phyloP scores from a whole-genome alignment of 2,329 filamentous ascomycete genomes.

The Hawksworthiomyces lignivorus region DNA sequence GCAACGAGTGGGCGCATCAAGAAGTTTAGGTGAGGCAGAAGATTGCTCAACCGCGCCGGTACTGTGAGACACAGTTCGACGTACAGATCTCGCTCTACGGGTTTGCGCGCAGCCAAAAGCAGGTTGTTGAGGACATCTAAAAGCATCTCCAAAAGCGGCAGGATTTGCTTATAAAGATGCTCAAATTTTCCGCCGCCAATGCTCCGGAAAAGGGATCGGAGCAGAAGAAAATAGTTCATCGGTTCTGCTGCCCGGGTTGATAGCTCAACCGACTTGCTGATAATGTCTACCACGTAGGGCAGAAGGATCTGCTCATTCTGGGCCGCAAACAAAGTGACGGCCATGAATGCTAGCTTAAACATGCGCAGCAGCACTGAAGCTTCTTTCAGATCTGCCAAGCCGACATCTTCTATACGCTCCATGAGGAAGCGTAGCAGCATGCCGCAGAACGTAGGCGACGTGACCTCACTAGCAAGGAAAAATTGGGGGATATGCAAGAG shows the following conservation, averaged over 20 bases:
- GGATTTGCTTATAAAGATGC: slow-evolving; percentile 94
- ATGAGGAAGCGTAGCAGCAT: slow-evolving; percentile 98
- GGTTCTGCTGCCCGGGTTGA: slow-evolving; percentile 94
- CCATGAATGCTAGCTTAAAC: slow-evolving; percentile 99
- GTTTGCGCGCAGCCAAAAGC: slow-evolving; percentile 81
- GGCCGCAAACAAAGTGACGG: slow-evolving; percentile 86
- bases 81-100: slow-evolving; percentile 86
- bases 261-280: slow-evolving; percentile 93
- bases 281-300: slow-evolving; percentile 93
- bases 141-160: slow-evolving; percentile 94
- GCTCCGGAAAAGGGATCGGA: slow-evolving; percentile 87
- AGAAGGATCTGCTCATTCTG: slow-evolving; percentile 95
- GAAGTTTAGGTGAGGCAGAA: slow-evolving; percentile 90
- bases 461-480: slow-evolving; percentile 96
- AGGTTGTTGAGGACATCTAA: slow-evolving; percentile 95
- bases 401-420: slow-evolving; percentile 92
- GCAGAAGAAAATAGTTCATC: slow-evolving; percentile 94
- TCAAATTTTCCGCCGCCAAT: slow-evolving; percentile 97
- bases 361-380: slow-evolving; percentile 87
- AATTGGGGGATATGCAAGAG: slow-evolving; percentile 95
- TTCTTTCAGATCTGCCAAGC: slow-evolving; percentile 83
- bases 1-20: slow-evolving; percentile 98
- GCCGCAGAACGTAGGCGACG: slow-evolving; percentile 92
- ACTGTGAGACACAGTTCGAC: slow-evolving; percentile 96
- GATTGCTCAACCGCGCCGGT: slow-evolving; percentile 84